A percentile compares a stretch with the other conserved stretches of the same genome.
phyloP scores from a whole-genome alignment of 139 green algal genomes.

The Asterochloris sp. region DNA sequence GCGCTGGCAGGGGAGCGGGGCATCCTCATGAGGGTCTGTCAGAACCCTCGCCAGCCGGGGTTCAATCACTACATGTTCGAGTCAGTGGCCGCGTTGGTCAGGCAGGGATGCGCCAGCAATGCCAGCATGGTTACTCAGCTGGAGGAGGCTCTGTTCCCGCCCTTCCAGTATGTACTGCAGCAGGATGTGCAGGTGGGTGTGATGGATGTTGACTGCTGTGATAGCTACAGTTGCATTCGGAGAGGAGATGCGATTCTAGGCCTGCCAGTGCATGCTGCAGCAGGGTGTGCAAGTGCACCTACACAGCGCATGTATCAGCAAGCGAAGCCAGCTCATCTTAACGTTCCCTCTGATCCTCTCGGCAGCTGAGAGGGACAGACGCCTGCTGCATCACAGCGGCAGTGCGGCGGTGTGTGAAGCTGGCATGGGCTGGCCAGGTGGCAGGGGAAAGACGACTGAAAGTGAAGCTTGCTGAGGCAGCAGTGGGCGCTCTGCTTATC shows the following conservation, averaged over 20 bases:
- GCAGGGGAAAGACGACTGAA: too few relatives aligned
- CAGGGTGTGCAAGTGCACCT: neutral
- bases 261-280: neutral
- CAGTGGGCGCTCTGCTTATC: too few relatives aligned
- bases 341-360: too few relatives aligned
- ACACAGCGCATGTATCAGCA: neutral
- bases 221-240: neutral
- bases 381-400: too few relatives aligned
- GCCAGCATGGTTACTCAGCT: conserved; percentile 43
- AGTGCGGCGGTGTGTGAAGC: too few relatives aligned
- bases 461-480: too few relatives aligned
- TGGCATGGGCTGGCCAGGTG: too few relatives aligned
- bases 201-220: too few relatives aligned
- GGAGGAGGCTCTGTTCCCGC: conserved; percentile 82
- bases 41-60: conserved; percentile 90
- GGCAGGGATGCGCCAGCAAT: conserved; percentile 21
- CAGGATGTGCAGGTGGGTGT: conserved; percentile 69
- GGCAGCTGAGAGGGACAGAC: too few relatives aligned
- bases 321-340: neutral
- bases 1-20: conserved; percentile 50
- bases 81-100: conserved; percentile 85
- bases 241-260: too few relatives aligned
- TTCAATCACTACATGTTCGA: conserved; percentile 99
- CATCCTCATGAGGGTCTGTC: conserved; percentile 77
- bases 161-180: conserved; percentile 88